Conservation (phyloP, 441 rosid genomes). For the Jatropha podagrica region DNA sequence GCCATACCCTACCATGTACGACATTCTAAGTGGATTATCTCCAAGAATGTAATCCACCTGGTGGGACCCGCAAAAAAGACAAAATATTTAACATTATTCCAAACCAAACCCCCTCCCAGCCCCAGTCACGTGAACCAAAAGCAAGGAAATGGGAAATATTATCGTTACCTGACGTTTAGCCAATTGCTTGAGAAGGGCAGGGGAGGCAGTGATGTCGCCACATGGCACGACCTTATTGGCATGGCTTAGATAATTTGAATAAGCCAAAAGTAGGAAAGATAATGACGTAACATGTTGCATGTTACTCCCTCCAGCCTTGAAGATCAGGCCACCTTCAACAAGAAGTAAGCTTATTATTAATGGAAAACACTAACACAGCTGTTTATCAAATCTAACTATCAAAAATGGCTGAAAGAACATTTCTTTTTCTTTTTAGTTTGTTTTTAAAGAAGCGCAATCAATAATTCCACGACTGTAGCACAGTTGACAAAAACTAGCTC, state of each 20-base stretch:
- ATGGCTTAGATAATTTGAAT: conserved; percentile 78
- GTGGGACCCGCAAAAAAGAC: conserved; percentile 3
- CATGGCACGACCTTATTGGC: conserved; percentile 59
- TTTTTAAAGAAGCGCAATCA: background rate
- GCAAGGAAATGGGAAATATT: too few relatives aligned
- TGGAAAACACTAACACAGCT: too few relatives aligned
- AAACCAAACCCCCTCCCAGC: background rate
- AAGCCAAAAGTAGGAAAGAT: conserved; percentile 80
- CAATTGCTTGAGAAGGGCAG: conserved; percentile 70
- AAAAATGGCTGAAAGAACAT: too few relatives aligned
- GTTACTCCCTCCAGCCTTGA: conserved; percentile 95
- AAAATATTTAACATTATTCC: background rate
- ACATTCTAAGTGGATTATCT: conserved; percentile 75
- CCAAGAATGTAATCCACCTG: conserved; percentile 91
- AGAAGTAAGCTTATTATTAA: too few relatives aligned
- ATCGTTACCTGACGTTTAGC: conserved; percentile 82
- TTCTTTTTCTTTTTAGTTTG: background rate
- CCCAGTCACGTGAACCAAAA: conserved; percentile 6
- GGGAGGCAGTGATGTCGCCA: conserved; percentile 56
- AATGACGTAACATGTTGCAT: conserved; percentile 89
- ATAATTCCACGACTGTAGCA: conserved; percentile 16
- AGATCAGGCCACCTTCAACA: conserved; percentile 67
- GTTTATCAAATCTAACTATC: too few relatives aligned
- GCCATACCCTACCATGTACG: conserved; percentile 95
- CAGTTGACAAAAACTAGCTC: conserved; percentile 2